Conservation (phyloP, 345 rosid species). For the Cardamine resedifolia region DNA sequence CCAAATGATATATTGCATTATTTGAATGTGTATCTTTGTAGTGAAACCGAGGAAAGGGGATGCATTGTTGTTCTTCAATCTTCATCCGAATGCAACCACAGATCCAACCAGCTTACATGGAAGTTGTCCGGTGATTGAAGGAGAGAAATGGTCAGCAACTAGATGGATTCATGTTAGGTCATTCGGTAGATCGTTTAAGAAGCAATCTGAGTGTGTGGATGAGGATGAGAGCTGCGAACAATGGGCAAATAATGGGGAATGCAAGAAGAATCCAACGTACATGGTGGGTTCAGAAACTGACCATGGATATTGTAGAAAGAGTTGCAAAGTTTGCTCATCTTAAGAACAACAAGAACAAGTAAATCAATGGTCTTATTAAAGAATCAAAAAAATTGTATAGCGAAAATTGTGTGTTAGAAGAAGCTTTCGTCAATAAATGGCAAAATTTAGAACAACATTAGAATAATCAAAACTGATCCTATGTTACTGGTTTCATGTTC, state of each 20-base stretch:
- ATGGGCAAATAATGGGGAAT: conserved; percentile 74
- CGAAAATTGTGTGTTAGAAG: too few relatives aligned
- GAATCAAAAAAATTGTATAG: too few relatives aligned
- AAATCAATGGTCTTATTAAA: too few relatives aligned
- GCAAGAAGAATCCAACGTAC: conserved; percentile 61
- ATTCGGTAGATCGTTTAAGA: conserved; percentile 35
- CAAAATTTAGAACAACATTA: too few relatives aligned
- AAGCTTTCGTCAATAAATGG: too few relatives aligned
- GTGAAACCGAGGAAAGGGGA: conserved; percentile 88
- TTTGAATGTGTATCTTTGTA: conserved; percentile 34
- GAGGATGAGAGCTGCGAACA: conserved; percentile 43
- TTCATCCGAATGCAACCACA: conserved; percentile 64
- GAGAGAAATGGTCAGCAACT: conserved; percentile 97
- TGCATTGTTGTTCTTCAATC: conserved; percentile 87
- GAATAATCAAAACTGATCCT: too few relatives aligned
- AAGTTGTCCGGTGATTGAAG: conserved; percentile 86
- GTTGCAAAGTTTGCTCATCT: conserved; percentile 69
- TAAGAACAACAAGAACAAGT: too few relatives aligned
- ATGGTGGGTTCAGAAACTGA: conserved; percentile 59
- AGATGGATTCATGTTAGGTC: conserved; percentile 90
- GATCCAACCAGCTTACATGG: conserved; percentile 70
- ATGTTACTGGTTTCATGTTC: too few relatives aligned
- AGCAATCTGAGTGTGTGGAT: conserved; percentile 48
- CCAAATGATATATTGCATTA: neutral
- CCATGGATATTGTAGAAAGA: conserved; percentile 69